Base-by-base conservation (phyloP, 2,329 filamentous ascomycete species). In the Colletotrichum falcatum region DNA sequence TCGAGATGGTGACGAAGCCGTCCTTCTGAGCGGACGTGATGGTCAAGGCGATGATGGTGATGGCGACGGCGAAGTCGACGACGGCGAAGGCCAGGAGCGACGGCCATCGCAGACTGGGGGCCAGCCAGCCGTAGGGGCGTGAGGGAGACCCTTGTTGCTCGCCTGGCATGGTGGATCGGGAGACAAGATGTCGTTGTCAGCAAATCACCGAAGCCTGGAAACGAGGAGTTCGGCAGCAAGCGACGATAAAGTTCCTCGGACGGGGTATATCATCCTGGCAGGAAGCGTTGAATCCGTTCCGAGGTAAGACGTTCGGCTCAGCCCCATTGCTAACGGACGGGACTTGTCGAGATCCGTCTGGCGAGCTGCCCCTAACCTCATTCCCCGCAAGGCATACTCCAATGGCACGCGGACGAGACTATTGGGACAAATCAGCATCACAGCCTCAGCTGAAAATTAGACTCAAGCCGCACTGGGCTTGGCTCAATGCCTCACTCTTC, bases 1-100 rank as follows among this genome's bases (percentile, higher is more conserved):
- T 49, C 1, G 63, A 33, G 30, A 65, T 14, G 3, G 53, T 65
- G 33, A 53, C 54, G 54, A 60, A 65, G 26, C 63, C 63, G 20
- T 49, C 23, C 20, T 53, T 65, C 20, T 42, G 63, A 53, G 54
- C 59, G 3, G 42, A 65, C 23, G 6, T 6, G 23, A 56, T 39
- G 12, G 33, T 56, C 14, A 56, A 3, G 16, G n/a, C n/a, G 12
- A 56, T 39, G 33, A 39, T 56, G 7, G 39, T 51, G n/a, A 65
- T 56, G 30, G 54, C 33, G 16, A 60, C 14, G 20, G 56, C 54
- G 23, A 51, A 18, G 18, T 28, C 63, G 8, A 65, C n/a, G 23
- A 65, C 8, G 42, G 37, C 28, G 30, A 65, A 59, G 33, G 16
- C 33, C 11, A 65, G n/a, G 33, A 53, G 63, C 14, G 20, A 63